These are phyloP conservation scores for Eucalyptus guilfoylei DNA, from an alignment of 345 rosid species.

Conservation along the genomic window DNA sequence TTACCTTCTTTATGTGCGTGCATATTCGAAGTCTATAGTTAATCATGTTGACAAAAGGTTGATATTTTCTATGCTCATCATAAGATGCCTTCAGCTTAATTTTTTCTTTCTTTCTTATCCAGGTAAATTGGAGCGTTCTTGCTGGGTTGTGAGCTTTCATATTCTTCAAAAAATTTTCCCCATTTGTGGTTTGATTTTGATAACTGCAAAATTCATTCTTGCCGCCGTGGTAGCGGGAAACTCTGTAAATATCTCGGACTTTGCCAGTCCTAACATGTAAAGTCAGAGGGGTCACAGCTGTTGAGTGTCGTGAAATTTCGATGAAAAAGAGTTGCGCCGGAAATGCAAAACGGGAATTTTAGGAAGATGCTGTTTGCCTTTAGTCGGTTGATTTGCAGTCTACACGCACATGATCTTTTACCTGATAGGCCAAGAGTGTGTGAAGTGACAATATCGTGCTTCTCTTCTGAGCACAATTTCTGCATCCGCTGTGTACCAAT, in stretches of 20 bases:
- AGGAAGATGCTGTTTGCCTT: background rate
- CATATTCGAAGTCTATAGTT: background rate
- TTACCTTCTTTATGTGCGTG: background rate
- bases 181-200: background rate
- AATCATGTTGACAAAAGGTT: background rate
- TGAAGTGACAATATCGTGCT: background rate
- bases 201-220: background rate
- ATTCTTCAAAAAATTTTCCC: background rate
- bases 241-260: background rate
- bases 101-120: background rate
- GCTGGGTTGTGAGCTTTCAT: background rate
- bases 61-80: background rate
- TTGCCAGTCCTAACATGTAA: background rate
- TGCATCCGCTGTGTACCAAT: background rate
- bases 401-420: background rate
- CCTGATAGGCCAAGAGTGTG: background rate
- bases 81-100: background rate
- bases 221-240: background rate
- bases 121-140: background rate
- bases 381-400: background rate
- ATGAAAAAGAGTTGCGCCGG: background rate
- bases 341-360: background rate
- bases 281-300: background rate
- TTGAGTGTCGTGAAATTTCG: background rate
- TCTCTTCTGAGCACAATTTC: background rate